phyloP scores from a whole-genome alignment of 768 basidiomycete genomes.

The Neoboletus magnificus region DNA sequence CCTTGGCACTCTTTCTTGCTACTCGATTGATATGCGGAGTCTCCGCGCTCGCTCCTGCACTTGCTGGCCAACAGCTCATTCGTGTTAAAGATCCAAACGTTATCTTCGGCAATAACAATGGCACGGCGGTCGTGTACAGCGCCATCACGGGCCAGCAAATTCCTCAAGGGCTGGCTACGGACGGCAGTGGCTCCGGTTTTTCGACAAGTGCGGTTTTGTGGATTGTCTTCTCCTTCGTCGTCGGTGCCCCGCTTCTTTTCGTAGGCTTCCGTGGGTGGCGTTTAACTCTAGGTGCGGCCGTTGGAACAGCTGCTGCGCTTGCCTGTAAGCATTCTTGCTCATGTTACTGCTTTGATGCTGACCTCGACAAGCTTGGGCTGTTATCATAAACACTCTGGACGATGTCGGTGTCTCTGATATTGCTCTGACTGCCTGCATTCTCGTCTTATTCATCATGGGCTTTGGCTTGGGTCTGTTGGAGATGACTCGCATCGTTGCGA shows the following conservation, averaged over 20 bases:
- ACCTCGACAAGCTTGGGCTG: slow-evolving; percentile 52
- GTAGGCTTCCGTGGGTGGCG: slow-evolving; percentile 58
- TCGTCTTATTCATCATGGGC: slow-evolving; percentile 49
- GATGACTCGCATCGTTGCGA: slow-evolving; percentile 45
- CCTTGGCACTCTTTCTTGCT: slow-evolving; percentile 15
- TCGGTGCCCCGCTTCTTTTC: slow-evolving; percentile 53
- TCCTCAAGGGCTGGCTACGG: slow-evolving; percentile 53
- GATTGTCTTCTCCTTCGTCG: slow-evolving; percentile 49
- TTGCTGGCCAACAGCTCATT: slow-evolving; percentile 15
- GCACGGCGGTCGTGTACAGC: slow-evolving; percentile 44
- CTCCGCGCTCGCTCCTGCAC: slow-evolving; percentile 4
- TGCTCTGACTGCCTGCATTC: slow-evolving; percentile 45
- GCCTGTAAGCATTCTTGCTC: slow-evolving; percentile 35
- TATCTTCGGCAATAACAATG: slow-evolving; percentile 26
- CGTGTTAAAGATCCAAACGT: slow-evolving; percentile 31
- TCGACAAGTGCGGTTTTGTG: slow-evolving; percentile 51
- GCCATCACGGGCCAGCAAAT: slow-evolving; percentile 41
- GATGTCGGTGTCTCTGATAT: slow-evolving; percentile 50
- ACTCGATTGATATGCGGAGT: slow-evolving; percentile 5
- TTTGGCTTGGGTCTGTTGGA: slow-evolving; percentile 54
- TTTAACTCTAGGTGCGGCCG: slow-evolving; percentile 50
- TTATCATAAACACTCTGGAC: slow-evolving; percentile 54
- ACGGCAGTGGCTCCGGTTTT: slow-evolving; percentile 54
- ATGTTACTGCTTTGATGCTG: background rate
- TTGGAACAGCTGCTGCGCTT: slow-evolving; percentile 50